These are phyloP conservation scores for Pseudonitzschia pungens DNA, from an alignment of 108 stramenopile genomes.

Conservation along the genomic window DNA sequence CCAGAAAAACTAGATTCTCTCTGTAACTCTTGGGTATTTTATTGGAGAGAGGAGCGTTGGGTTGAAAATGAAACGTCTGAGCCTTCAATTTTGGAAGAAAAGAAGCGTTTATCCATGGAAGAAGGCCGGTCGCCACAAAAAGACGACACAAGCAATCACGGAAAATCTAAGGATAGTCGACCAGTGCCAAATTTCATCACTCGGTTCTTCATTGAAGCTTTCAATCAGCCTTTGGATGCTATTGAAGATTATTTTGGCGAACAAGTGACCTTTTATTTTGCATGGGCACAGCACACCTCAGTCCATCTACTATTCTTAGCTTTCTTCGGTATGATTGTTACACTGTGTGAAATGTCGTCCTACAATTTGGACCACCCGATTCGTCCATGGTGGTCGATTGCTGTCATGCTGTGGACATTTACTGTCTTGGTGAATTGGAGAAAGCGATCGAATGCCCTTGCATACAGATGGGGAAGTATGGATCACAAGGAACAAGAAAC, in stretches of 20 bases:
- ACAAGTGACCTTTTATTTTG: conserved; percentile 97
- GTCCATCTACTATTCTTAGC: conserved; percentile 74
- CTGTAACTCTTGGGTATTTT: conserved; percentile 73
- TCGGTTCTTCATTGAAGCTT: conserved; percentile 75
- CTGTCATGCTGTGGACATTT: conserved; percentile 93
- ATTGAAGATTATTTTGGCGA: conserved; percentile 98
- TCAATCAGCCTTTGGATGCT: conserved; percentile 88
- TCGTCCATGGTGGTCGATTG: conserved; percentile 67
- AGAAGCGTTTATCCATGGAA: conserved; percentile 4
- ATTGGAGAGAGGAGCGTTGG: conserved; percentile 79
- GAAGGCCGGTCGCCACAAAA: background rate
- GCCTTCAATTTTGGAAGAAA: background rate
- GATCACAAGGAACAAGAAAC: conserved; percentile 92
- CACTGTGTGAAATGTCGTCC: conserved; percentile 55
- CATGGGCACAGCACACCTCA: conserved; percentile 94
- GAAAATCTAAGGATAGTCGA: conserved; percentile 8
- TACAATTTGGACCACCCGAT: conserved; percentile 76
- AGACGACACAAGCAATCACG: background rate
- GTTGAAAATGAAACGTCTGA: conserved; percentile 14
- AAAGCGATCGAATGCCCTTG: conserved; percentile 75
- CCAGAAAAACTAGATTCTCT: conserved; percentile 71
- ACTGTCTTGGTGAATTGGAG: conserved; percentile 91
- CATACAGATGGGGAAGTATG: conserved; percentile 90
- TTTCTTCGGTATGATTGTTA: conserved; percentile 70
- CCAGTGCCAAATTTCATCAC: conserved; percentile 53